These are phyloP conservation scores for Achaetomium macrosporum DNA, from an alignment of 2,329 filamentous ascomycete species.

Conservation along the genomic window DNA sequence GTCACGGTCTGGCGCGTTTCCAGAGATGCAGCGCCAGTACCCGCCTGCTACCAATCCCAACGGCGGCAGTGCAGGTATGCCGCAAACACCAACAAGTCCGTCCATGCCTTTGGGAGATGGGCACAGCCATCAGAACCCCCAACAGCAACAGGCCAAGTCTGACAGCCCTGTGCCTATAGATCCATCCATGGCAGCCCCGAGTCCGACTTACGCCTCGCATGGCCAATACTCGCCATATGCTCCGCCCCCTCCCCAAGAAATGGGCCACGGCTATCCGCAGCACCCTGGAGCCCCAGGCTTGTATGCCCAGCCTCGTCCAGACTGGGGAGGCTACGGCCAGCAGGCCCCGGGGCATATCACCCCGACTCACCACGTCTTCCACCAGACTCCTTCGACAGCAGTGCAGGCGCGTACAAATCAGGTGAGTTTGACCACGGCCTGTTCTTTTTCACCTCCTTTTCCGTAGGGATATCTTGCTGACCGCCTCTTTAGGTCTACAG, in stretches of 20 bases:
- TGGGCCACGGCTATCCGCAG: conserved; percentile 71
- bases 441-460: not conserved
- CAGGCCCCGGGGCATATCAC: conserved; percentile 45
- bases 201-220: conserved; percentile 76
- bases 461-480: not conserved
- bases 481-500: conserved; percentile 71
- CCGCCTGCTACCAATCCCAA: conserved; percentile 69
- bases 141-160: conserved; percentile 74
- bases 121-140: conserved; percentile 64
- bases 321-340: conserved; percentile 65
- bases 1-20: conserved; percentile 77
- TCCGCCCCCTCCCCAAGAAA: conserved; percentile 68
- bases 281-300: conserved; percentile 54
- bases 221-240: conserved; percentile 82
- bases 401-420: conserved; percentile 52
- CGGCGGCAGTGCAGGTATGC: conserved; percentile 80
- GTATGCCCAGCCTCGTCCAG: conserved; percentile 65
- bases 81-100: conserved; percentile 96
- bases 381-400: conserved; percentile 49
- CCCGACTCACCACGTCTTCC: conserved; percentile 49
- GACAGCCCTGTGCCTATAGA: conserved; percentile 98
- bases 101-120: conserved; percentile 82
- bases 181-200: conserved; percentile 91
- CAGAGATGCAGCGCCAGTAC: conserved; percentile 80
- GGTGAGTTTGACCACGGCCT: conserved; percentile 33